Evolutionary conservation across 2,329 filamentous ascomycete species (phyloP), one percentile per base, ranked within the genome.

Genomic region (Akanthomyces muscarius): DNA sequence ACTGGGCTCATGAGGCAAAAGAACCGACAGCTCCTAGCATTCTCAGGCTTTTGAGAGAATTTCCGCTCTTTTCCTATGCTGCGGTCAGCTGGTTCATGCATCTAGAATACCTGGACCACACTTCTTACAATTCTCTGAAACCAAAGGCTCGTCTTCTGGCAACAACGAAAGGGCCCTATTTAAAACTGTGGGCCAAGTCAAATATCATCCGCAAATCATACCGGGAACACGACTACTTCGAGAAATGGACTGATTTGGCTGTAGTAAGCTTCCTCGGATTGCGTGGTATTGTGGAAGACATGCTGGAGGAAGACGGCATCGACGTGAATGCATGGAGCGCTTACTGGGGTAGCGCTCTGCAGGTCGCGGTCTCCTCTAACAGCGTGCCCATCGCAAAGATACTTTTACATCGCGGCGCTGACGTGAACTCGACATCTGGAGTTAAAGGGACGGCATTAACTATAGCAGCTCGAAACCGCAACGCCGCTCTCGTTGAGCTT

Each of bases 181-280:
- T 38, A 7, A 38, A 7, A 38, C 10, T 38, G 7, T 38, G 33
- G 33, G 33, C 33, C 2, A 16, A 45, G 42, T 21, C 21, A 21
- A 21, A 21, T 21, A 21, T 21, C 21, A 21, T 21, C 21, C 1
- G 1, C 21, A 21, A 21, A 1, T 1, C 21, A 21, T 21, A 21
- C 21, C 21, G 21, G 21, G 21, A 21, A 21, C 21, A 21, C 21
- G 21, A 21, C 21, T 21, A 21, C 42, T 28, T 50, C 14, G 21
- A 14, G 11, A 28, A 45, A 45, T 65, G 62, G 64, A 57, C 60
- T 36, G 63, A 65, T 50, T 42, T 68, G 11, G 23, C 28, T 18
- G 5, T 66, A 11, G 64, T 64, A 18, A 63, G 63, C 53, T 60
- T 48, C 63, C n/a, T 64, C 60, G 55, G 63, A 42, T 60, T 68